phyloP scores from a whole-genome alignment of 441 rosid species.

The Populus tomentosa region DNA sequence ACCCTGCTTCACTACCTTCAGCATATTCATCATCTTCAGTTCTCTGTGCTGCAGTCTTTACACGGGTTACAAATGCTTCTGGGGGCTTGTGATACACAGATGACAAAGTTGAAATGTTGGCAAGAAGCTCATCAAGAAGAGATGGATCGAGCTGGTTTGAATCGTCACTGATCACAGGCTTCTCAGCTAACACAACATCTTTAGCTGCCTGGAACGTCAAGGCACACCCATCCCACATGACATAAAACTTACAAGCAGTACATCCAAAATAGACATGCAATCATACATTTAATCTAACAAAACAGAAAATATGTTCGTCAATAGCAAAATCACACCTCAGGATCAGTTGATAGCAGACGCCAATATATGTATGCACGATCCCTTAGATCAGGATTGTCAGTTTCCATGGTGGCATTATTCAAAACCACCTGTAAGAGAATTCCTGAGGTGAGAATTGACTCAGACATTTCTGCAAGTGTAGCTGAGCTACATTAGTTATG shows the following conservation, averaged over 20 bases:
- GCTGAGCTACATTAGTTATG: neutral
- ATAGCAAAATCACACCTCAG: conserved; percentile 57
- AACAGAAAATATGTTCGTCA: neutral
- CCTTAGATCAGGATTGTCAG: conserved; percentile 92
- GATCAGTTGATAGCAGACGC: conserved; percentile 92
- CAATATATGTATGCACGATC: conserved; percentile 98
- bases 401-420: conserved; percentile 93
- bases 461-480: neutral
- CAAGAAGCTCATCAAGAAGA: conserved; percentile 93
- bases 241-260: neutral
- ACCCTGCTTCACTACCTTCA: conserved; percentile 72
- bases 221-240: conserved; percentile 9
- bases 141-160: conserved; percentile 89
- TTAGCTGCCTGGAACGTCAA: conserved; percentile 74
- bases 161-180: conserved; percentile 95
- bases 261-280: neutral
- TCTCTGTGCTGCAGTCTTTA: conserved; percentile 65
- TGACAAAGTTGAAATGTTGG: conserved; percentile 89
- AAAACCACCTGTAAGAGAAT: conserved; percentile 62
- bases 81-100: conserved; percentile 98
- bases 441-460: conserved; percentile 11
- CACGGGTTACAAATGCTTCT: conserved; percentile 87
- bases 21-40: conserved; percentile 91
- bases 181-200: conserved; percentile 97
- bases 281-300: neutral